Conservation (phyloP, 768 basidiomycete genomes). For the Hericium erinaceus region DNA sequence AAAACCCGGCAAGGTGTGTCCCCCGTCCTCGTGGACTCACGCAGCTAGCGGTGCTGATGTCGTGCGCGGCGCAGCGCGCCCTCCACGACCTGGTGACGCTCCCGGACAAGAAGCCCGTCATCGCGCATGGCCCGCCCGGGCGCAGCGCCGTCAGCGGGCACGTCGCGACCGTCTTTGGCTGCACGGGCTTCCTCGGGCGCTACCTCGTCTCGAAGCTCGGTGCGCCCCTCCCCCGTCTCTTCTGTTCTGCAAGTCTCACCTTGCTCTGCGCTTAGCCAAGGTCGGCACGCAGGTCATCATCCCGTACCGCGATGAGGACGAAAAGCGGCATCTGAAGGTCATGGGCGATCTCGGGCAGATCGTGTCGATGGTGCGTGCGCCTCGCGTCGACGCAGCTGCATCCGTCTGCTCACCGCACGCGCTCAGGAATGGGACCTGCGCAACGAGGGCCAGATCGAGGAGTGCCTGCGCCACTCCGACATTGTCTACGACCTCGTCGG, state of each 20-base stretch:
- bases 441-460: constrained; percentile 83
- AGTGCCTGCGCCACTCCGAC: constrained; percentile 91
- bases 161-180: constrained; percentile 93
- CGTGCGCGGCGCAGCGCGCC: constrained; percentile 42
- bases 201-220: constrained; percentile 93
- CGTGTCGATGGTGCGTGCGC: constrained; percentile 69
- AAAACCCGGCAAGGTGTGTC: constrained; percentile 4
- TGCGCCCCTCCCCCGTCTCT: constrained; percentile 26
- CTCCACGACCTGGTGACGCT: constrained; percentile 64
- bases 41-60: background rate
- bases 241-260: background rate
- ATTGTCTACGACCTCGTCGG: constrained; percentile 95
- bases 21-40: background rate
- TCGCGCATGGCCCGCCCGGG: constrained; percentile 71
- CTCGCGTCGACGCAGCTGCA: background rate
- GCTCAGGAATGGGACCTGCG: constrained; percentile 91
- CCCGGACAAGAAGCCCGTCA: constrained; percentile 51
- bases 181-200: constrained; percentile 89
- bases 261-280: constrained; percentile 49
- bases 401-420: background rate
- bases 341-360: constrained; percentile 98
- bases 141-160: constrained; percentile 87
- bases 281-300: constrained; percentile 88
- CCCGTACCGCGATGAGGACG: constrained; percentile 92
- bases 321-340: constrained; percentile 79